Evolutionary conservation across 192 early-diverging fungal species (phyloP).

Genomic region (Piromyces finnis): DNA sequence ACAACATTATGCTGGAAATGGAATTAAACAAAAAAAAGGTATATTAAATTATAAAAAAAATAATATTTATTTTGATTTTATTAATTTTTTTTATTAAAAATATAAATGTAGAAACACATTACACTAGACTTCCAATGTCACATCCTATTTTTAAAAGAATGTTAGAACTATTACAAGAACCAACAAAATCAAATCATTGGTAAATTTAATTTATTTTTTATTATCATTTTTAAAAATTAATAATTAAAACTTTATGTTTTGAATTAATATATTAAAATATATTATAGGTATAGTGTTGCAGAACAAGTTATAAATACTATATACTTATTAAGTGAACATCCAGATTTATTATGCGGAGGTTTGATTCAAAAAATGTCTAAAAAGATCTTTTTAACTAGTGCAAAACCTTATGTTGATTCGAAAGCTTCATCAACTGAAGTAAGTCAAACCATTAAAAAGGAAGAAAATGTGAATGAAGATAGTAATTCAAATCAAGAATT

Average conservation of each 20-base stretch:
- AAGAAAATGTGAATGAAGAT: conserved; percentile 12
- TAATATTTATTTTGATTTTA: too few species aligned
- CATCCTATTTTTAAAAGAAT: conserved; percentile 32
- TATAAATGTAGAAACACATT: neutral
- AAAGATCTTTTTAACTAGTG: conserved; percentile 31
- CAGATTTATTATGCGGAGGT: conserved; percentile 58
- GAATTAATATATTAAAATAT: too few species aligned
- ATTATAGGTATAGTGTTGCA: conserved; percentile 71
- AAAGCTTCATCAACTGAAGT: neutral
- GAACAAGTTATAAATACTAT: conserved; percentile 92
- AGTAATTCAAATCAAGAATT: neutral
- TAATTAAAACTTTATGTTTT: too few species aligned
- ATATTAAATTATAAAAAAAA: too few species aligned
- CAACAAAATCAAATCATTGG: conserved; percentile 10
- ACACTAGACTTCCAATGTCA: conserved; percentile 21
- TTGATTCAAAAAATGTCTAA: conserved; percentile 52
- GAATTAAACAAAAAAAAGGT: conserved; percentile 40
- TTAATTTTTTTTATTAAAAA: too few species aligned
- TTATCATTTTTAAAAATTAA: too few species aligned
- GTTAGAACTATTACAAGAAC: conserved; percentile 7
- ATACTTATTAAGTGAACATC: conserved; percentile 76
- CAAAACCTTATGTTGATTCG: conserved; percentile 2
- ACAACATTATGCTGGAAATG: conserved; percentile 49
- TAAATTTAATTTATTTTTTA: neutral
- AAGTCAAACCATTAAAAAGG: conserved; percentile 1